A percentile compares a stretch with the other conserved stretches of the same genome.
These are phyloP conservation scores for Mikania micrantha DNA, from an alignment of 129 eudicot genomes.

Conservation along the genomic window DNA sequence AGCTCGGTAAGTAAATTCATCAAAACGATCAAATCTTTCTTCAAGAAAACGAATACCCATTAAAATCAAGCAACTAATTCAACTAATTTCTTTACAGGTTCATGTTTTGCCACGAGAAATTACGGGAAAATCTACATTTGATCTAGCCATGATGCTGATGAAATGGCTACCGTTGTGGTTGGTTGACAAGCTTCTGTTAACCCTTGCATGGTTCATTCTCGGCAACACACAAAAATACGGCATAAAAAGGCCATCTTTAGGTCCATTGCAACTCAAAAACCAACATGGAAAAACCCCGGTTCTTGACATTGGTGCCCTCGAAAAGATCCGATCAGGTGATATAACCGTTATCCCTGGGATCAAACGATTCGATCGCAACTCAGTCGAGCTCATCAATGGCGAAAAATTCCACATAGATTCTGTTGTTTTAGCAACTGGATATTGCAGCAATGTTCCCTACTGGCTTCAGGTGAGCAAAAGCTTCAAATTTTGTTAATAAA, in stretches of 20 bases:
- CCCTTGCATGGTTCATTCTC: background rate
- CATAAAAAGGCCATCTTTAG: conserved; percentile 6
- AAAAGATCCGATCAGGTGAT: conserved; percentile 8
- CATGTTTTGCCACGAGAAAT: conserved; percentile 6
- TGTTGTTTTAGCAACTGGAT: conserved; percentile 14
- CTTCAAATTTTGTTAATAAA: background rate
- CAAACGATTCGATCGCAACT: background rate
- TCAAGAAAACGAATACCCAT: background rate
- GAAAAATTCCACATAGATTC: background rate
- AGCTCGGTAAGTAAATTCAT: conserved; percentile 50
- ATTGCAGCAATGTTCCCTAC: conserved; percentile 9
- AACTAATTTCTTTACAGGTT: background rate
- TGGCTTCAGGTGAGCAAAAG: conserved; percentile 9
- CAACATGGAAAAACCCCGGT: background rate
- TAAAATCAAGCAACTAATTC: background rate
- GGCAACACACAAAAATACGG: conserved; percentile 2
- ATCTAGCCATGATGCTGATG: conserved; percentile 11
- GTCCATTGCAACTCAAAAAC: conserved; percentile 1
- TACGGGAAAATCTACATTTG: conserved; percentile 9
- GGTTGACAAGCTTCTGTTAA: conserved; percentile 7
- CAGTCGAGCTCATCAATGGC: conserved; percentile 4
- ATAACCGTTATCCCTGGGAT: conserved; percentile 7
- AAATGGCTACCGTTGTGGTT: conserved; percentile 12
- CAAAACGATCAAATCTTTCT: conserved; percentile 1
- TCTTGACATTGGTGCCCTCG: background rate